Evolutionary conservation across 768 basidiomycete species (phyloP).

Genomic region (Rhodocollybia butyracea): DNA sequence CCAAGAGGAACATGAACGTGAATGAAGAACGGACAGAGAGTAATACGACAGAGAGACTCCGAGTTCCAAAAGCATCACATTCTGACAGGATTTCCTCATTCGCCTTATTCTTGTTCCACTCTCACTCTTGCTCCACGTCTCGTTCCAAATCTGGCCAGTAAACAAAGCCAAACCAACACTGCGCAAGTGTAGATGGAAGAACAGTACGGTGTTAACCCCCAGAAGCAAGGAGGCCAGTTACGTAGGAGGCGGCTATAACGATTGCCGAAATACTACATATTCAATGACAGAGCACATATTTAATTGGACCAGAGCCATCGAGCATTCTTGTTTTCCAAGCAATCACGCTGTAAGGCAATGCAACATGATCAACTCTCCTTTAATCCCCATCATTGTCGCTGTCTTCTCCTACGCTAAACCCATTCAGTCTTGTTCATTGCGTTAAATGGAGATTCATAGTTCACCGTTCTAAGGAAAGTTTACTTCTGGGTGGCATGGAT

Average conservation of each 20-base stretch:
- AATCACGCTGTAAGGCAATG: conserved; percentile 95
- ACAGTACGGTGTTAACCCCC: conserved; percentile 86
- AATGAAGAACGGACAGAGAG: conserved; percentile 42
- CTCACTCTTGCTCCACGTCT: conserved; percentile 37
- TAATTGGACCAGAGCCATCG: conserved; percentile 87
- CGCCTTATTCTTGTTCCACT: conserved; percentile 16
- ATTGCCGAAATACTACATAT: conserved; percentile 93
- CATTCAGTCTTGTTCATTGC: too few species aligned
- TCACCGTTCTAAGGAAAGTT: too few species aligned
- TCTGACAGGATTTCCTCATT: conserved; percentile 63
- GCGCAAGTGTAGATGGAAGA: conserved; percentile 69
- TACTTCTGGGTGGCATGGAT: too few species aligned
- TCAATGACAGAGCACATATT: conserved; percentile 90
- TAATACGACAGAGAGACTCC: conserved; percentile 35
- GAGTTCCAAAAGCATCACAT: conserved; percentile 24
- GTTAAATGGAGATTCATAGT: too few species aligned
- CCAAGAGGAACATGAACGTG: conserved; percentile 37
- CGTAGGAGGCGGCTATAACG: conserved; percentile 84
- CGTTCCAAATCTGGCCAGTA: conserved; percentile 42
- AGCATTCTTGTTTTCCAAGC: conserved; percentile 97
- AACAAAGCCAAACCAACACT: conserved; percentile 83
- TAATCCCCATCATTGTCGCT: too few species aligned
- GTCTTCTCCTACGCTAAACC: too few species aligned
- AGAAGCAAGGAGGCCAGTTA: conserved; percentile 89
- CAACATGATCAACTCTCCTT: too few species aligned